Percentiles rank a stretch among this genome's conserved stretches.
Conservation (phyloP, 805 yeast species). For the Myxozyma vanderwaltii region DNA sequence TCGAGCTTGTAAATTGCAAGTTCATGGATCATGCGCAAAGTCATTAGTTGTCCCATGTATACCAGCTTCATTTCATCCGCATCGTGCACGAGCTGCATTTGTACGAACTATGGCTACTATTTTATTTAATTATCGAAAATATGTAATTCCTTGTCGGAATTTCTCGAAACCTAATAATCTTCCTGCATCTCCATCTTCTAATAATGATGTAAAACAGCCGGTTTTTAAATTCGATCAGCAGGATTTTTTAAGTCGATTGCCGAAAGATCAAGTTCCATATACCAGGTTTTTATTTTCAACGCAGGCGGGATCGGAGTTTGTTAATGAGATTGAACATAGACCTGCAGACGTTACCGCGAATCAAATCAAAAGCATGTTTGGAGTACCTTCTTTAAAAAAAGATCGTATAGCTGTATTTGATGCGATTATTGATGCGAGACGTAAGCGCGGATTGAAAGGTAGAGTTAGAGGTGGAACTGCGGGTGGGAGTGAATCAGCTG, state of each 20-base stretch:
- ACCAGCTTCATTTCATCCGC: conserved; percentile 29
- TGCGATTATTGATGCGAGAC: conserved; percentile 3
- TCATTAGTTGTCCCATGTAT: conserved; percentile 24
- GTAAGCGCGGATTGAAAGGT: conserved; percentile 6
- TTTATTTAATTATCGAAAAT: conserved; percentile 20
- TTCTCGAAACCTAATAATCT: neutral
- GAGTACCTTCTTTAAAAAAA: neutral
- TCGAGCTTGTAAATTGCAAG: conserved; percentile 4
- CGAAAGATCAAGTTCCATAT: conserved; percentile 29
- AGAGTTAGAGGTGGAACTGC: neutral
- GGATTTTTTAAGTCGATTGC: conserved; percentile 15
- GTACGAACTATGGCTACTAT: conserved; percentile 24
- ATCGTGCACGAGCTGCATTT: conserved; percentile 26
- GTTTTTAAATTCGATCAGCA: conserved; percentile 6
- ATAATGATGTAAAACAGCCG: neutral
- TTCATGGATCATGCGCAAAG: conserved; percentile 14
- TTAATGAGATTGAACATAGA: conserved; percentile 21
- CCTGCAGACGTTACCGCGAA: neutral
- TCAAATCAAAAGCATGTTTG: neutral
- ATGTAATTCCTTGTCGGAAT: neutral
- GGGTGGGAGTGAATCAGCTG: conserved; percentile 9
- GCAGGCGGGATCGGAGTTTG: conserved; percentile 33
- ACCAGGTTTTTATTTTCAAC: conserved; percentile 18
- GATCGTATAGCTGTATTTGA: conserved; percentile 2
- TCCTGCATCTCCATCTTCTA: neutral